Evolutionary conservation across 2,329 filamentous ascomycete species (phyloP), one percentile per base, ranked within the genome.

Genomic region (Aspergillus sp.): DNA sequence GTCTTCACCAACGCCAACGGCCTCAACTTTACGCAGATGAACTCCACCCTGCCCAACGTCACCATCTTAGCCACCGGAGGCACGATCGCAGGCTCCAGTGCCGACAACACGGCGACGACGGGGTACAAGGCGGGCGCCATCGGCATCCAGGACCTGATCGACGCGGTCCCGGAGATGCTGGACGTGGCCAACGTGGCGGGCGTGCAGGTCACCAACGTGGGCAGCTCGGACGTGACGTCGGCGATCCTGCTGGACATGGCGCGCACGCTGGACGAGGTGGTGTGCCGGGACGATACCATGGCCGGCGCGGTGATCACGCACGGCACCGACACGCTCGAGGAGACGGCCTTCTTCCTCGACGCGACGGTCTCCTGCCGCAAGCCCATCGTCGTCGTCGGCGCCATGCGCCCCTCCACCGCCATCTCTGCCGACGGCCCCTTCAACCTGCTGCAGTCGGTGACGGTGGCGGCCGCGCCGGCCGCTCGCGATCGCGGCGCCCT

Each of bases 281-380:
- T 67, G 49, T 67, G 62, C 45, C 55, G 65, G 21, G 57, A 59
- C 7, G 55, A 57, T 4, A 46, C 53, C 32, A 64, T 67, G 58
- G 56, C 61, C 6, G 64, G 61, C 4, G 63, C 65, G 42, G 57
- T 65, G 31, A 71, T 88, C 49, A 86, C 84, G 0, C 84, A 87
- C 60, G 84, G 85, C 45, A 87, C 85, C 7, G 85, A 88, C 60
- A 85, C 82, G 0, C 73, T 87, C 1, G 84, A 86, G 60, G 84
- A 87, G 66, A 80, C 81, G 0, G 81, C 83, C 7, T 86, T 86
- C 71, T 86, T 85, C 71, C 70, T 87, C 7, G 80, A 86, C 56
- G 68, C 81, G 3, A 83, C 81, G 0, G 65, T 85, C 31, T 78
- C 78, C 58, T 81, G 77, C 41, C 73, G 74, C 25, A 86, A 86